These are phyloP conservation scores for Fusarium globosum DNA, from an alignment of 2,329 filamentous ascomycete genomes.

Conservation along the genomic window DNA sequence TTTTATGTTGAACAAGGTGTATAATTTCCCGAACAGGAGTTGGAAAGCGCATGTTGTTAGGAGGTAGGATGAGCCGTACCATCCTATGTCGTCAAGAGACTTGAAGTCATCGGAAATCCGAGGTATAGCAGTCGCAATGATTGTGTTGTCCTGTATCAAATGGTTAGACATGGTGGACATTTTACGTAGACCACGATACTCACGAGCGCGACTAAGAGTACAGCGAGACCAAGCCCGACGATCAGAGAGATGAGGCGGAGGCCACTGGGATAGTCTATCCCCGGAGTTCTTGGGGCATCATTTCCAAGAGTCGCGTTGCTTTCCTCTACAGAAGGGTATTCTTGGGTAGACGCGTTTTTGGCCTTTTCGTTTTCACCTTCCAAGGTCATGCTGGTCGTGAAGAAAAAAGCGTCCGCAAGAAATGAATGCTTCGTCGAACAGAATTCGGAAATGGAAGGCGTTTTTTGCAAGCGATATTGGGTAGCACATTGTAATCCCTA, in stretches of 20 bases:
- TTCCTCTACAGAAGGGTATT: neutral
- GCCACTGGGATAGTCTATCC: neutral
- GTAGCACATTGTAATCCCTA: neutral
- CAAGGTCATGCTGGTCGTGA: neutral
- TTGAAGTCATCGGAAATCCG: neutral
- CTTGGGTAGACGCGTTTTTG: neutral
- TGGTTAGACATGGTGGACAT: neutral
- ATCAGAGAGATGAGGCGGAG: neutral
- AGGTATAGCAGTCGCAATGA: neutral
- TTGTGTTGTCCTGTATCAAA: neutral
- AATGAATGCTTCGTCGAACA: neutral
- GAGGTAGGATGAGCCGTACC: constrained; percentile 11
- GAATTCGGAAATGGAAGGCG: accelerated
- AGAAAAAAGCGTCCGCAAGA: neutral
- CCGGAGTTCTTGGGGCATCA: neutral
- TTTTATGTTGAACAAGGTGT: neutral
- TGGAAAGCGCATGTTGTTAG: constrained; percentile 1
- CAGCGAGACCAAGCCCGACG: neutral
- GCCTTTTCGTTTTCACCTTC: neutral
- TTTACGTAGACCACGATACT: neutral
- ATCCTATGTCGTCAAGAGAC: constrained; percentile 1
- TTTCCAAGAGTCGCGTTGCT: neutral
- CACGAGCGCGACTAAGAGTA: neutral
- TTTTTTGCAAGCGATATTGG: neutral
- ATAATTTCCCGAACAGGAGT: neutral